Base-by-base conservation (phyloP, 441 rosid genomes). In the Lepidium campestre region DNA sequence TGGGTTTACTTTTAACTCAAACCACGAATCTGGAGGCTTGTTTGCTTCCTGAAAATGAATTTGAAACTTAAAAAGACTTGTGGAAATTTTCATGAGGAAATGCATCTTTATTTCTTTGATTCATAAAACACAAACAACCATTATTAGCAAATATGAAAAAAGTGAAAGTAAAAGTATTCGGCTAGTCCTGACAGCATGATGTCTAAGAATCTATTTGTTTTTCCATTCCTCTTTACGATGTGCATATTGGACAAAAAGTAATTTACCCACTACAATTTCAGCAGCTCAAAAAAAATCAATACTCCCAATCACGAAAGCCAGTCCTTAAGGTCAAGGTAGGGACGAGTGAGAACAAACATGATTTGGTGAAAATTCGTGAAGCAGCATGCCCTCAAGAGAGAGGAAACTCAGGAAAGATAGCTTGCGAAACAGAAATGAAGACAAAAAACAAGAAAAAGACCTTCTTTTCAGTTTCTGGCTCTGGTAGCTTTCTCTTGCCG, bases 1-100 rank as follows among this genome's bases (percentile, higher is more conserved):
- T 3, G 98, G 88, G 77, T 94, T 94, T 35, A 94, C 87, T 86
- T 94, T 94, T 79, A 94, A 80, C 73, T 94, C 96, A 80, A 94
- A 94, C 99, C 99, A 94, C 65, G 89, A 75, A 71, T 94, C 99
- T 2, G 98, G 97, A 67, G 95, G 86, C 78, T 88, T 84, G 69
- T 91, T 89, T 52, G 97, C 78, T 87, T 91, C 97, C 96, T 89
- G 82, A 62, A 71, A 80, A 69, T 62, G 52, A 70, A 12, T 67
- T 55, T 56, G 65, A 48, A 62, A 62, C 55, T 67, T 62, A 62
- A 29, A 48, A 46, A 74, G 12, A 15, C 7, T 68, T 13, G 62
- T 60, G n/a, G 13, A 55, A 44, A 55, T 3, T 13, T 52, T 31
- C 17, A 46, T 18, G 50, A 59, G 19, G 23, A 62, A 40, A 31